phyloP scores from a whole-genome alignment of 2,329 filamentous ascomycete genomes.

The Botrytis paeoniae region DNA sequence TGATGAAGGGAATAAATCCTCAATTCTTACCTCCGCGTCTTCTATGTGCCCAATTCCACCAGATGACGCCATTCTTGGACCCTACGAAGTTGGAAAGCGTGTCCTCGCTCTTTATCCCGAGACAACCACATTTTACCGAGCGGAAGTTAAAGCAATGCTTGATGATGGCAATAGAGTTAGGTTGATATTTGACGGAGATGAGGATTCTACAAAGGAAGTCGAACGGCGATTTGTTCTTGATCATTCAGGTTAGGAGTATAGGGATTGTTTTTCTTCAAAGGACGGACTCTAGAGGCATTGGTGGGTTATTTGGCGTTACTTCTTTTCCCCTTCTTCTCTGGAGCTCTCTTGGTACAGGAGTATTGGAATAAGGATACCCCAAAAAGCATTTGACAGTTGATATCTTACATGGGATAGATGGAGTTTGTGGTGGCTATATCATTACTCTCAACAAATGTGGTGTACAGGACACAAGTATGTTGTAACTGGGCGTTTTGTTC shows the following conservation, averaged over 20 bases:
- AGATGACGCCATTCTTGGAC: constrained; percentile 56
- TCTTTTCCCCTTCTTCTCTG: background rate
- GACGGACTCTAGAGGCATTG: background rate
- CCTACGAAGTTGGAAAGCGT: constrained; percentile 62
- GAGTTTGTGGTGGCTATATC: background rate
- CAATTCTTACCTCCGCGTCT: constrained; percentile 65
- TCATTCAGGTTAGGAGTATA: constrained; percentile 43
- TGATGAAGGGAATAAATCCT: constrained; percentile 63
- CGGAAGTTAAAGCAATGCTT: constrained; percentile 69
- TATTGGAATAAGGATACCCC: constrained; percentile 19
- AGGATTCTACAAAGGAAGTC: constrained; percentile 72
- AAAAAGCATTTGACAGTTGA: background rate
- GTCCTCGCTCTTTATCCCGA: constrained; percentile 79
- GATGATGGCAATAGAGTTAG: constrained; percentile 53
- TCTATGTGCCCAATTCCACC: constrained; percentile 76
- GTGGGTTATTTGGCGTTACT: background rate
- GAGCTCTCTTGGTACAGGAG: constrained; percentile 13
- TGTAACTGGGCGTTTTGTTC: background rate
- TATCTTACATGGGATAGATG: background rate
- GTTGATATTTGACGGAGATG: constrained; percentile 77
- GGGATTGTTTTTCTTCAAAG: background rate
- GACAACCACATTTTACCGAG: constrained; percentile 82
- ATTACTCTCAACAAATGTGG: background rate
- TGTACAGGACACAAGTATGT: background rate
- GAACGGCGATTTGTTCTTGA: constrained; percentile 75